Conservation (phyloP, 805 yeast genomes). For the Myxozyma sirexii region DNA sequence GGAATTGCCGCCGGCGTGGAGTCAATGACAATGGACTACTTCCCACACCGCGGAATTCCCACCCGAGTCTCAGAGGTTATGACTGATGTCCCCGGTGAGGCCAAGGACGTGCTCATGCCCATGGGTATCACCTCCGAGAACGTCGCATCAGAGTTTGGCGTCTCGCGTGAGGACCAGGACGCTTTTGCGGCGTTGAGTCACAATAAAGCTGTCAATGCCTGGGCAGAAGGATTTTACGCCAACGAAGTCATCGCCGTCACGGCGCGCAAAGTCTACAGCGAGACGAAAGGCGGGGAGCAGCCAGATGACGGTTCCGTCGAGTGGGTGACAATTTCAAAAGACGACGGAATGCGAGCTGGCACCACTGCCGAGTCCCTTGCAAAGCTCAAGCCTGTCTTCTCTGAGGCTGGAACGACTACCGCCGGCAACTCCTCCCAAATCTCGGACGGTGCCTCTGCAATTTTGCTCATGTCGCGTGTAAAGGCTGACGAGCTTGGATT, state of each 20-base stretch:
- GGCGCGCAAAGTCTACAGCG: slow-evolving; percentile 5
- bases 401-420: slow-evolving; percentile 84
- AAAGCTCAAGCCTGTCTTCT: slow-evolving; percentile 43
- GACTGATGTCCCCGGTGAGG: slow-evolving; percentile 49
- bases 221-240: slow-evolving; percentile 60
- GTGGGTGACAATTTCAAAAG: slow-evolving; percentile 34
- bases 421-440: slow-evolving; percentile 90
- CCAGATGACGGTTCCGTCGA: slow-evolving; percentile 10
- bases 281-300: slow-evolving; percentile 23
- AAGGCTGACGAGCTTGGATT: slow-evolving; percentile 74
- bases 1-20: slow-evolving; percentile 51
- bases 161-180: slow-evolving; percentile 70
- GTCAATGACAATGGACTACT: slow-evolving; percentile 49
- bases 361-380: slow-evolving; percentile 42
- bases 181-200: slow-evolving; percentile 76
- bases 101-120: slow-evolving; percentile 74
- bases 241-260: slow-evolving; percentile 75
- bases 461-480: slow-evolving; percentile 70
- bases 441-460: slow-evolving; percentile 91
- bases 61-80: slow-evolving; percentile 41
- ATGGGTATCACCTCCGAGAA: slow-evolving; percentile 91
- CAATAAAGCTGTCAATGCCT: slow-evolving; percentile 69
- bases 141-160: slow-evolving; percentile 60
- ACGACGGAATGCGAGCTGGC: slow-evolving; percentile 43
- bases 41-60: slow-evolving; percentile 48